A percentile compares a stretch with the other conserved stretches of the same genome.
Conservation (phyloP, 768 basidiomycete species). For the Suillus americanus region DNA sequence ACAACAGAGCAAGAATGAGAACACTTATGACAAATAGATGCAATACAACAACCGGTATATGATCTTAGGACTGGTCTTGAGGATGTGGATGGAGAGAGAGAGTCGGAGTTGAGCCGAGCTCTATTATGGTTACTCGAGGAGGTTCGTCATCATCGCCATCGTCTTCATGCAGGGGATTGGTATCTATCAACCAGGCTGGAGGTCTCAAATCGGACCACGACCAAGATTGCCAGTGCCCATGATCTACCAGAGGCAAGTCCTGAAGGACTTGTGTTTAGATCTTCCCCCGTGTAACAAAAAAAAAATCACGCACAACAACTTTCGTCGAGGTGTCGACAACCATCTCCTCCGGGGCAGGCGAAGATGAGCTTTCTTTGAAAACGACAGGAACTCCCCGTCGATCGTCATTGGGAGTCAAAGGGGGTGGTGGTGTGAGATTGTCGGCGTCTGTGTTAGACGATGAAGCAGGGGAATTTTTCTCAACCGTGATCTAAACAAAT, state of each 20-base stretch:
- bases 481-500: conserved; percentile 14
- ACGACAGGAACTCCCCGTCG: conserved; percentile 17
- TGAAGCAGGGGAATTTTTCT: conserved; percentile 26
- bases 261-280: conserved; percentile 12
- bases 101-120: conserved; percentile 13
- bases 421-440: conserved; percentile 34
- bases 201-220: conserved; percentile 33
- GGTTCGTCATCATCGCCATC: conserved; percentile 26
- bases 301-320: conserved; percentile 22
- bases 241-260: conserved; percentile 18
- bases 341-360: conserved; percentile 19
- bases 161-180: conserved; percentile 10
- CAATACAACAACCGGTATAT: conserved; percentile 11
- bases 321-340: conserved; percentile 16
- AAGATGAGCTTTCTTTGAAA: conserved; percentile 25
- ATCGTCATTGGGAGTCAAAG: conserved; percentile 38
- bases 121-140: conserved; percentile 15
- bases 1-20: conserved; percentile 20
- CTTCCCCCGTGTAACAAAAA: background rate
- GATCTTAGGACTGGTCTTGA: conserved; percentile 16
- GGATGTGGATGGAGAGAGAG: conserved; percentile 15
- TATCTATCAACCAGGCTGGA: conserved; percentile 25
- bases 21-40: conserved; percentile 13
- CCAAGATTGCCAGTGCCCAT: conserved; percentile 35
- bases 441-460: conserved; percentile 32